phyloP scores from a whole-genome alignment of 2,329 filamentous ascomycete species.

The Chrysoporthe deuterocubensis region DNA sequence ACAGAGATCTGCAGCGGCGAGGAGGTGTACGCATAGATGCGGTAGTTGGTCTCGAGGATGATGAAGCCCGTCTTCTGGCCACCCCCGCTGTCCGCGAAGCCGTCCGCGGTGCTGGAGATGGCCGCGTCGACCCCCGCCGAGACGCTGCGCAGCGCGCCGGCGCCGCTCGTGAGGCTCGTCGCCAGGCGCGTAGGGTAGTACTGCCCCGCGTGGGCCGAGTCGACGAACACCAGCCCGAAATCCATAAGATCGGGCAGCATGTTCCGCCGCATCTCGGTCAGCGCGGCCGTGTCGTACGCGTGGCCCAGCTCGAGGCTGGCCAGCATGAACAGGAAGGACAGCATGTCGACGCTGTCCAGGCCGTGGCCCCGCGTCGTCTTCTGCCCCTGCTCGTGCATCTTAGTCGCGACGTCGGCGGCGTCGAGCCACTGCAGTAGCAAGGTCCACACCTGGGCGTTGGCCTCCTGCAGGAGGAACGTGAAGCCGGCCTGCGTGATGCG shows the following conservation, averaged over 20 bases:
- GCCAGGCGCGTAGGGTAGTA: conserved; percentile 93
- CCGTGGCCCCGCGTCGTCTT: conserved; percentile 54
- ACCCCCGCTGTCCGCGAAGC: conserved; percentile 40
- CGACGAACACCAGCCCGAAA: conserved; percentile 87
- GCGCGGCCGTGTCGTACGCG: conserved; percentile 83
- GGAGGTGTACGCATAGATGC: conserved; percentile 94
- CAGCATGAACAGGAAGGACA: conserved; percentile 94
- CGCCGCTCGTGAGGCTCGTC: conserved; percentile 84
- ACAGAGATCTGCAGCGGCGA: conserved; percentile 94
- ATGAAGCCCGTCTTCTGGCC: conserved; percentile 75
- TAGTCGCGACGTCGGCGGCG: conserved; percentile 66
- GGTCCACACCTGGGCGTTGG: conserved; percentile 97
- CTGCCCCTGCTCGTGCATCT: conserved; percentile 28
- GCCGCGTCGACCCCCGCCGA: conserved; percentile 71
- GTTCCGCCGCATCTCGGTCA: conserved; percentile 79
- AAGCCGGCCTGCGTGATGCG: conserved; percentile 93
- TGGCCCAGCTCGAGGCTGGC: conserved; percentile 90
- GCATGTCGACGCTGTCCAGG: conserved; percentile 89
- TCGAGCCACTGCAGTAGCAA: conserved; percentile 92
- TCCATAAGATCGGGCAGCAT: conserved; percentile 92
- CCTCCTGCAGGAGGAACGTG: conserved; percentile 90
- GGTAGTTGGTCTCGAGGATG: conserved; percentile 97
- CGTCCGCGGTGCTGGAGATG: conserved; percentile 57
- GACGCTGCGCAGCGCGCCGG: conserved; percentile 70
- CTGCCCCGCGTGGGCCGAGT: conserved; percentile 59